phyloP scores from a whole-genome alignment of 1,284 basidiomycete genomes.

The Trichosporon sp. region DNA sequence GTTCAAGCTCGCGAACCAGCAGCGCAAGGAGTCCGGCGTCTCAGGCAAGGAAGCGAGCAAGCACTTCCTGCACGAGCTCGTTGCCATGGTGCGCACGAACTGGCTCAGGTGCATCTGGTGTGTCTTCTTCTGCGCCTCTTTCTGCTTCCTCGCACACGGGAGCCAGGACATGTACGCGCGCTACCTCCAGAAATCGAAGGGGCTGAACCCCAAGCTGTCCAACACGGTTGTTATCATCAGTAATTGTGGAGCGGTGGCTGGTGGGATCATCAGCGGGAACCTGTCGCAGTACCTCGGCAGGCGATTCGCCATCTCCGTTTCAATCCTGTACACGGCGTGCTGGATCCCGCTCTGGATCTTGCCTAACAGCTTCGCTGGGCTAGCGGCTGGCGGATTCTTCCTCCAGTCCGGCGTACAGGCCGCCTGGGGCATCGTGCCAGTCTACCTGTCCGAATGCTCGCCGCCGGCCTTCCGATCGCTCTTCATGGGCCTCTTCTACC shows the following conservation, averaged over 20 bases:
- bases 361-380: conserved; percentile 51
- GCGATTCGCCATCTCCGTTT: conserved; percentile 53
- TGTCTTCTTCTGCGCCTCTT: conserved; percentile 56
- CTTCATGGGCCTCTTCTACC: conserved; percentile 83
- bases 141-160: conserved; percentile 73
- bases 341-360: conserved; percentile 70
- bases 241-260: conserved; percentile 60
- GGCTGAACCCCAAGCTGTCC: conserved; percentile 51
- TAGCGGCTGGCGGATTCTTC: conserved; percentile 52
- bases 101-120: conserved; percentile 78
- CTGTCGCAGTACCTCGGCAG: conserved; percentile 79
- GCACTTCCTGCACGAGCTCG: conserved; percentile 64
- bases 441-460: conserved; percentile 73
- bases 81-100: conserved; percentile 68
- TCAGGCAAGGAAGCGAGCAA: conserved; percentile 53
- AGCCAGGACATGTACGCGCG: conserved; percentile 54
- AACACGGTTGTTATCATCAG: conserved; percentile 81
- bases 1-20: conserved; percentile 52
- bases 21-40: conserved; percentile 43
- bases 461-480: conserved; percentile 79
- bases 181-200: conserved; percentile 26
- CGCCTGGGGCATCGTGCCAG: conserved; percentile 50
- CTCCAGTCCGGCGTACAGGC: conserved; percentile 81
- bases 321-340: conserved; percentile 54
- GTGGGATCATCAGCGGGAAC: conserved; percentile 71